Conservation (phyloP, 2,329 filamentous ascomycete species). For the Emmonsia crescens region DNA sequence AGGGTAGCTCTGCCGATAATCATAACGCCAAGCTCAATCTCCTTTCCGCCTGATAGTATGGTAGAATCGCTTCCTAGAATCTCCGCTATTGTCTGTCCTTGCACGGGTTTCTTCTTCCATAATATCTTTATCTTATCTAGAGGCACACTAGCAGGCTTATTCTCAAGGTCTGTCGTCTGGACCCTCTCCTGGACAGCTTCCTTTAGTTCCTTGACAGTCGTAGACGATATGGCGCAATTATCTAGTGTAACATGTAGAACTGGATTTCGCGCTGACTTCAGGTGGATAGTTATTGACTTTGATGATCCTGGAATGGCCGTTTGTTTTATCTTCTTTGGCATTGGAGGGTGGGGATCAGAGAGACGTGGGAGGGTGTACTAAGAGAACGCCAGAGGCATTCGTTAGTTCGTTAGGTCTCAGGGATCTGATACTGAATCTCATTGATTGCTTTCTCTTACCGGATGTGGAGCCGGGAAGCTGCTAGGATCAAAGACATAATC, state of each 20-base stretch:
- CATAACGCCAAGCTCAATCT: constrained; percentile 77
- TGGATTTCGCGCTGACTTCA: constrained; percentile 59
- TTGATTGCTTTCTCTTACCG: constrained; percentile 45
- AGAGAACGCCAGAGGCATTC: not conserved
- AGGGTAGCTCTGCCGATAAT: constrained; percentile 60
- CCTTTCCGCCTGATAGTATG: constrained; percentile 28
- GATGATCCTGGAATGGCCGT: constrained; percentile 27
- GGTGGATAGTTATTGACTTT: constrained; percentile 26
- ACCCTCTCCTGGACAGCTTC: constrained; percentile 53
- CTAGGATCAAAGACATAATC: constrained; percentile 85
- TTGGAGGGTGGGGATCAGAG: constrained; percentile 30
- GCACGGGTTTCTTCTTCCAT: constrained; percentile 73
- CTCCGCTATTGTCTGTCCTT: constrained; percentile 69
- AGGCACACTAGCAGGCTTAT: constrained; percentile 25
- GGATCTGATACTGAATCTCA: not conserved
- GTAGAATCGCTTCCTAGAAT: constrained; percentile 49
- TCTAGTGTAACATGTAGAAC: constrained; percentile 57
- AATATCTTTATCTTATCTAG: constrained; percentile 77
- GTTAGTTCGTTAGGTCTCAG: constrained; percentile 1
- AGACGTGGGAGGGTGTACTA: constrained; percentile 40
- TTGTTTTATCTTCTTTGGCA: constrained; percentile 32
- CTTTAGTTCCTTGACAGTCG: constrained; percentile 72
- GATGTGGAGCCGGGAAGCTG: constrained; percentile 61
- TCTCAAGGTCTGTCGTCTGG: constrained; percentile 34
- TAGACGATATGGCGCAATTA: constrained; percentile 50